Percentiles rank a stretch among this genome's conserved stretches.
These are phyloP conservation scores for Buddleja alternifolia DNA, from an alignment of 257 asterid genomes.

Conservation along the genomic window DNA sequence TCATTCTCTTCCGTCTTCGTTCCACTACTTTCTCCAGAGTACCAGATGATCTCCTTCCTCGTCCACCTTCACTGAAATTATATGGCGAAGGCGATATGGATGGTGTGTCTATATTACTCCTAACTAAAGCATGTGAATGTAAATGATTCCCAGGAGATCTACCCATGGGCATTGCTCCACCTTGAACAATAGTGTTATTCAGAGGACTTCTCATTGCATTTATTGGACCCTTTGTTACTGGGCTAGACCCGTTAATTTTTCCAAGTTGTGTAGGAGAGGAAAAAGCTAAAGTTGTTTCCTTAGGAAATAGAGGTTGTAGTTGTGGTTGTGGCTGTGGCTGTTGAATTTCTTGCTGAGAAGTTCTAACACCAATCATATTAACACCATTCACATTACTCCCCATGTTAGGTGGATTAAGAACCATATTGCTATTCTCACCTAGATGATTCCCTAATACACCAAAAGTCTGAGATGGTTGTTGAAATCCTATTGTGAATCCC, in stretches of 20 bases:
- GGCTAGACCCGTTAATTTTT: conserved; percentile 39
- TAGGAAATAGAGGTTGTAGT: conserved; percentile 55
- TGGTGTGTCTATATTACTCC: conserved; percentile 45
- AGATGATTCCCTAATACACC: conserved; percentile 52
- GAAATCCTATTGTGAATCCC: conserved; percentile 56
- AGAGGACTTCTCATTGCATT: conserved; percentile 40
- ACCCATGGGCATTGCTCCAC: conserved; percentile 41
- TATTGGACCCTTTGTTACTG: conserved; percentile 35
- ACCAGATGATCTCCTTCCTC: conserved; percentile 31
- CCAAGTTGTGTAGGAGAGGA: conserved; percentile 44
- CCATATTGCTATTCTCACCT: conserved; percentile 35
- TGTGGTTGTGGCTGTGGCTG: conserved; percentile 32
- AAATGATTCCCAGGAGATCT: conserved; percentile 48
- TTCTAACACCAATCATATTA: conserved; percentile 34
- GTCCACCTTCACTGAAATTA: conserved; percentile 42
- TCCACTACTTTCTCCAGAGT: conserved; percentile 36
- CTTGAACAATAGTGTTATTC: conserved; percentile 28
- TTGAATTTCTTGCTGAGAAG: conserved; percentile 33
- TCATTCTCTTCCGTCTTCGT: conserved; percentile 33
- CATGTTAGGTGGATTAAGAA: conserved; percentile 30
- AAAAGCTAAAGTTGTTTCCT: conserved; percentile 50
- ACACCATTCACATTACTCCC: conserved; percentile 5
- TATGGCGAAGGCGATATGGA: conserved; percentile 60
- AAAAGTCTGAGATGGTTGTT: conserved; percentile 44
- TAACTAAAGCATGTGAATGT: conserved; percentile 33